Base-by-base conservation (phyloP, 805 yeast genomes). In the Suhomyces kilbournensis region DNA sequence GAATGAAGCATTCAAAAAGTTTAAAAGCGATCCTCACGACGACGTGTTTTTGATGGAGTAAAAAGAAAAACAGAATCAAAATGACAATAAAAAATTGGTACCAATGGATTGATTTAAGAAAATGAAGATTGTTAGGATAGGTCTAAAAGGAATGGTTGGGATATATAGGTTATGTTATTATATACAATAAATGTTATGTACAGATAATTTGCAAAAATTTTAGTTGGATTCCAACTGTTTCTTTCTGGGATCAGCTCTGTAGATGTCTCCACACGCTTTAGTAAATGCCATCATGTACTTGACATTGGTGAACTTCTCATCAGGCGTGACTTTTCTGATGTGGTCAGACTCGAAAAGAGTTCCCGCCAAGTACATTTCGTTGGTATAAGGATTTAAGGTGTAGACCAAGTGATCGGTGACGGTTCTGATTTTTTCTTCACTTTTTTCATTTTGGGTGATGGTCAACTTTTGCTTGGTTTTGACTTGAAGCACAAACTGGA, bases 1-100 rank as follows among this genome's bases (percentile, higher is more conserved):
- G 34, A 47, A 54, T 46, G 52, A 49, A 15, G 55, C 56, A 12
- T 53, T 56, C 42, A 53, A 44, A 40, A 54, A 54, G 25, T 45
- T 46, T 19, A 43, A 22, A 23, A 28, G 14, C n/a, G 48, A 53
- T 26, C 49, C 42, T 28, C 59, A 56, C 9, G 75, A 69, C 7
- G 76, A 69, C 52, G 75, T 73, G 7, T 73, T 74, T 53, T 56
- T 72, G 32, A 74, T 74, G 77, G 78, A 74, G 35, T 72, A 53
- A 46, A 12, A 17, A 4, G n/a, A 23, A 8, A 3, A 22, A 22
- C 8, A 9, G 28, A 10, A 26, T 9, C 28, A 26, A 26, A 26
- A 9, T 26, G 42, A 22, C 30, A 40, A 9, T 19, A 22, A 22
- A 40, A 20, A 17, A 15, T 35, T 30, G 34, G 34, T 32, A n/a